These are phyloP conservation scores for Salmacisia buchloeana DNA, from an alignment of 1,284 basidiomycete species.

Conservation along the genomic window DNA sequence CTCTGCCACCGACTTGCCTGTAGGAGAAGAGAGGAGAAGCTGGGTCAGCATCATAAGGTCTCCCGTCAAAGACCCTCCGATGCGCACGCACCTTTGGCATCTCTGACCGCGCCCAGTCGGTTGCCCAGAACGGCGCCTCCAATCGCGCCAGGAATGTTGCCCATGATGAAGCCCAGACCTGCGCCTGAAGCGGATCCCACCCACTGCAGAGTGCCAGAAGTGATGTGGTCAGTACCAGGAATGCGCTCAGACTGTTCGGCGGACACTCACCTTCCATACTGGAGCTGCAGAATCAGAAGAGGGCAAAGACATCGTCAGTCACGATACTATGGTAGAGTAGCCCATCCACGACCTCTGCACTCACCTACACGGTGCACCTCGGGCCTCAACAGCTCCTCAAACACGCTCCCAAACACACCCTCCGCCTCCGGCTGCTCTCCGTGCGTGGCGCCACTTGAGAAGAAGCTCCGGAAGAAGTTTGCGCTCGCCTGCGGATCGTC, in stretches of 20 bases:
- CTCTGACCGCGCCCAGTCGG: slow-evolving; percentile 19
- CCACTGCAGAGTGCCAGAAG: slow-evolving; percentile 19
- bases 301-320: not conserved
- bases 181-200: slow-evolving; percentile 39
- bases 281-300: slow-evolving; percentile 11
- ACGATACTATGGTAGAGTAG: not conserved
- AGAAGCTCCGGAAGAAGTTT: slow-evolving; percentile 42
- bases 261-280: slow-evolving; percentile 18
- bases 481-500: slow-evolving; percentile 33
- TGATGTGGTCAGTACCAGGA: slow-evolving; percentile 12
- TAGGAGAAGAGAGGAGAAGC: not conserved
- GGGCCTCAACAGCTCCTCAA: slow-evolving; percentile 46
- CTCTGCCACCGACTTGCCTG: slow-evolving; percentile 50
- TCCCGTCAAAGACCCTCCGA: too few species aligned
- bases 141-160: slow-evolving; percentile 33
- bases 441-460: slow-evolving; percentile 9
- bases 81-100: slow-evolving; percentile 2
- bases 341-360: too few species aligned
- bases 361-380: slow-evolving; percentile 35
- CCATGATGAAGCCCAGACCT: slow-evolving; percentile 43
- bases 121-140: slow-evolving; percentile 45
- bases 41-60: not conserved
- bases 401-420: slow-evolving; percentile 39
- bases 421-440: slow-evolving; percentile 32
- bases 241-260: slow-evolving; percentile 6